A percentile compares a stretch with the other conserved stretches of the same genome.
Evolutionary conservation across 2,329 filamentous ascomycete genomes (phyloP).

Genomic region (Thermothelomyces thermophilus): DNA sequence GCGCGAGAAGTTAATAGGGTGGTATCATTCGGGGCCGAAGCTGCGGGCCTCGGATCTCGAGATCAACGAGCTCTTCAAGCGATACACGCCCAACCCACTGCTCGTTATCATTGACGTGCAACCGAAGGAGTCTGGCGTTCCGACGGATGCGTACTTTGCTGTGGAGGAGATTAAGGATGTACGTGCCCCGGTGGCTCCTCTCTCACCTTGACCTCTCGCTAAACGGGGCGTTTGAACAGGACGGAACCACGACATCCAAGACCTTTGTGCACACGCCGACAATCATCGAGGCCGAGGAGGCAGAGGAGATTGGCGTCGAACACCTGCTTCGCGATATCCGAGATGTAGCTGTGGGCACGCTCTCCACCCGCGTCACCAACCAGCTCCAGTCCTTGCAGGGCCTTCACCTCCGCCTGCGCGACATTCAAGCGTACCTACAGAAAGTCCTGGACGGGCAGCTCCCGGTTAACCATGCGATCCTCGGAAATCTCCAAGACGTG

Average conservation of each 20-base stretch:
- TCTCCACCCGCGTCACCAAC: slow-evolving; percentile 94
- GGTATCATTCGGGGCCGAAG: slow-evolving; percentile 98
- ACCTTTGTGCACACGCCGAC: slow-evolving; percentile 98
- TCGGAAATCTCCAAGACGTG: slow-evolving; percentile 97
- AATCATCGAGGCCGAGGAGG: slow-evolving; percentile 97
- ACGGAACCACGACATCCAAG: slow-evolving; percentile 92
- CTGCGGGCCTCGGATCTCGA: slow-evolving; percentile 92
- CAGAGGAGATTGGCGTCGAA: slow-evolving; percentile 97
- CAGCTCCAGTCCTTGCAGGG: slow-evolving; percentile 97
- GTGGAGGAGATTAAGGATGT: slow-evolving; percentile 99
- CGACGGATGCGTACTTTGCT: slow-evolving; percentile 97
- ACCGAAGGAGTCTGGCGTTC: slow-evolving; percentile 94
- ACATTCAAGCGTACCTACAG: slow-evolving; percentile 91
- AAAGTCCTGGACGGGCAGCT: slow-evolving; percentile 91
- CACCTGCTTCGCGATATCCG: slow-evolving; percentile 96
- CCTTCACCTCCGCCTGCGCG: slow-evolving; percentile 84
- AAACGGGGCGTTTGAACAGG: slow-evolving; percentile 45
- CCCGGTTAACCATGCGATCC: slow-evolving; percentile 93
- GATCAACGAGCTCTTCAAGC: slow-evolving; percentile 99
- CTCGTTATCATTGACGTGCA: slow-evolving; percentile 98
- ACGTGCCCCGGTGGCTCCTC: slow-evolving; percentile 32
- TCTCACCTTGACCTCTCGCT: slow-evolving; percentile 7
- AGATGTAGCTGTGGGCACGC: slow-evolving; percentile 92
- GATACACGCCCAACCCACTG: slow-evolving; percentile 93
- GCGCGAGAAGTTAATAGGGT: slow-evolving; percentile 96